phyloP scores from a whole-genome alignment of 345 rosid genomes.

The Citropsis articulata region DNA sequence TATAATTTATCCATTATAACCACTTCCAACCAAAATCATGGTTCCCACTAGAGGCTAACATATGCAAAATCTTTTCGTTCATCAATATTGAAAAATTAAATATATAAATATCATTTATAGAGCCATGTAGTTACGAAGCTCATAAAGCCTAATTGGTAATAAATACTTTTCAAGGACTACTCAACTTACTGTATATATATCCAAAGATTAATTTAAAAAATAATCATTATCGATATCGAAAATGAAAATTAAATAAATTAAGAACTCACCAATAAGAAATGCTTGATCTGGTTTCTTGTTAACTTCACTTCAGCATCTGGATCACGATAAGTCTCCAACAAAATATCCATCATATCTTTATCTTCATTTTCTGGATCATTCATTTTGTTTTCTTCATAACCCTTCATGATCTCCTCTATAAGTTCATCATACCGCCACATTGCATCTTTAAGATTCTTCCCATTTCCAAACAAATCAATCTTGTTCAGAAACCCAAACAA shows the following conservation, averaged over 20 bases:
- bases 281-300: conserved; percentile 60
- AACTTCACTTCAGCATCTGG: conserved; percentile 45
- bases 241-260: no score
- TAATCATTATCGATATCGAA: no score
- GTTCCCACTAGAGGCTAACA: not conserved
- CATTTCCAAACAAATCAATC: conserved; percentile 42
- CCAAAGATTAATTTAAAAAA: no score
- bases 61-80: not conserved
- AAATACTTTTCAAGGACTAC: not conserved
- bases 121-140: not conserved
- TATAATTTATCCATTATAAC: no score
- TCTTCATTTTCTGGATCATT: conserved; percentile 16
- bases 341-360: conserved; percentile 54
- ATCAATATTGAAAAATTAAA: no score
- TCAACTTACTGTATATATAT: not conserved
- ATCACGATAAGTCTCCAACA: conserved; percentile 58
- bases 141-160: not conserved
- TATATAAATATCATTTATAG: not conserved
- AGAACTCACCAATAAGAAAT: conserved; percentile 57
- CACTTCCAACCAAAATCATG: not conserved
- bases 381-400: conserved; percentile 30
- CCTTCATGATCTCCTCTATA: conserved; percentile 39
- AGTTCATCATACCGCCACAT: conserved; percentile 31
- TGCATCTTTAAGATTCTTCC: conserved; percentile 31
- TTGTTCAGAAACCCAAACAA: conserved; percentile 42